Conservation (phyloP, 495 filamentous ascomycete species). For the Hypoxylon subgilvum region DNA sequence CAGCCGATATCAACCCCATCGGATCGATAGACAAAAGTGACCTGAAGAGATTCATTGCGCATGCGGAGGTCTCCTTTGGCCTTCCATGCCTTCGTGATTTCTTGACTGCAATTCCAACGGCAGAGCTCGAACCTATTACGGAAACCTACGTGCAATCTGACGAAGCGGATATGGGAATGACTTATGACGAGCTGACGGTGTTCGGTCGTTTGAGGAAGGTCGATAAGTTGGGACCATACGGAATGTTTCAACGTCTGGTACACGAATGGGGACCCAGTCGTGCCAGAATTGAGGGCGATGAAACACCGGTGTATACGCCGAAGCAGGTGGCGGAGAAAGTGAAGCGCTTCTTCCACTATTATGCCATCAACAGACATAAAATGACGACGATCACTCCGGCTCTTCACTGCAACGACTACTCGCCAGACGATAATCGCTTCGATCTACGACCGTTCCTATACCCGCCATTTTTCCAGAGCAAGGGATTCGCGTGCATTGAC, state of each 20-base stretch:
- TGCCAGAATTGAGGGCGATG: conserved; percentile 35
- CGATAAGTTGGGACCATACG: conserved; percentile 74
- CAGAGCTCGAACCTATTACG: conserved; percentile 83
- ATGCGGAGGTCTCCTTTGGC: conserved; percentile 64
- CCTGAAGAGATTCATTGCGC: conserved; percentile 77
- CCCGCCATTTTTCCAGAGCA: no score
- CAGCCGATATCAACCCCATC: conserved; percentile 71
- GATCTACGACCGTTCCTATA: no score
- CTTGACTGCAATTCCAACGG: conserved; percentile 76
- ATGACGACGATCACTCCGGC: conserved; percentile 69
- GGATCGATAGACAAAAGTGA: conserved; percentile 73
- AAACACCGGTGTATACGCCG: conserved; percentile 42
- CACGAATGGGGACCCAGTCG: conserved; percentile 69
- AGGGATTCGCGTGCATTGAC: no score
- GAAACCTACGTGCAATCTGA: conserved; percentile 68
- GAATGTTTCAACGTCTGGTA: conserved; percentile 71
- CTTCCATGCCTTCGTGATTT: conserved; percentile 78
- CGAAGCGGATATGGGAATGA: conserved; percentile 64
- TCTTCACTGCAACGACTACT: conserved; percentile 46
- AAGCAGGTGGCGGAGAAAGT: conserved; percentile 64
- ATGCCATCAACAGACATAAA: conserved; percentile 64
- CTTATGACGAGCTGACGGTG: conserved; percentile 60
- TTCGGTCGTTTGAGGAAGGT: conserved; percentile 71
- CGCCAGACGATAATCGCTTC: conserved; percentile 51
- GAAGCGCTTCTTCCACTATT: conserved; percentile 70